Base-by-base conservation (phyloP, 768 basidiomycete genomes). In the Leccinum sublutescens region DNA sequence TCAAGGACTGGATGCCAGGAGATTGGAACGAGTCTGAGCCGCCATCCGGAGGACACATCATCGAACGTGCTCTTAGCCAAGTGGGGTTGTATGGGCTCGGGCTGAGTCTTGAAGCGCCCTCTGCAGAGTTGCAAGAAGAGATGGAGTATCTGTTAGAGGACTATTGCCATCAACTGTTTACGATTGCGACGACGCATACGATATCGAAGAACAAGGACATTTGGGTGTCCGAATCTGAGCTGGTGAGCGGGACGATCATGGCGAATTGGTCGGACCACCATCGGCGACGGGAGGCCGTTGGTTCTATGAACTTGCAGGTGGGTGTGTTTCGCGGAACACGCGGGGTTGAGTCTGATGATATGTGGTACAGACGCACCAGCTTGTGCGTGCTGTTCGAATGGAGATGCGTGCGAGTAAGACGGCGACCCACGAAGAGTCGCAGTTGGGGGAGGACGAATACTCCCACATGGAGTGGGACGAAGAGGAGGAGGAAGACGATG, bases 251-350 rank as follows among this genome's bases (percentile, higher is more conserved):
- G 19, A 79, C 79, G 21, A 80, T 79, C 25, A 76, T 78, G 66
- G 78, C 76, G 11, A 75, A 72, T 53, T 79, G 78, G 73, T 59
- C 69, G 7, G 78, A 79, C 64, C 79, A 77, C 60, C 73, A 75
- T 31, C 76, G 74, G 57, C 62, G 79, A 47, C 64, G 73, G 45
- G 78, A 79, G 50, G 75, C 76, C 2, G 74, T 77, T 5, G 49
- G 66, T 15, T 73, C 79, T 21, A 80, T 79, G 78, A 79, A 79
- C 58, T 31, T 80, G 23, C 78, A 79, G 76, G 78, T 76, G 56
- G 34, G 73, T 64, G 50, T 62, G 34, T 61, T 25, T 52, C 7
- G 10, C 1, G 43, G 12, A 55, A 15, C 3, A 45, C 43, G 0
- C 0, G 15, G 15, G 27, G 2, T 6, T 5, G 3, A 2, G 29